These are phyloP conservation scores for Fomitopsis schrenkii DNA, from an alignment of 1,284 basidiomycete genomes.

Conservation along the genomic window DNA sequence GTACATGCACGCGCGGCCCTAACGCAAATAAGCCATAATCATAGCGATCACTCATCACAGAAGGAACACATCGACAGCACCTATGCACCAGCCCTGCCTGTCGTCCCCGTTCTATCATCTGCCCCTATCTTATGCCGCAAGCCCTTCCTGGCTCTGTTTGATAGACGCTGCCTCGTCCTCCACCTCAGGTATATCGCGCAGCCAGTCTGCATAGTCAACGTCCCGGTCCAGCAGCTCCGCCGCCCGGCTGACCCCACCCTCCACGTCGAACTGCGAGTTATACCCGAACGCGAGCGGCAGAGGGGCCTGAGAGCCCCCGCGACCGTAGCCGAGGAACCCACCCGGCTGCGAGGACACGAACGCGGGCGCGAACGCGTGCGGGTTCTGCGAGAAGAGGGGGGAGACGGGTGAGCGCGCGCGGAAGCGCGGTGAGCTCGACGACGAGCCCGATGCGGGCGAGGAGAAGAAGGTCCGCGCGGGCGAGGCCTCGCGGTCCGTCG, in stretches of 20 bases:
- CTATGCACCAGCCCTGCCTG: not conserved
- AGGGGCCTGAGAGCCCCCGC: slow-evolving; percentile 7
- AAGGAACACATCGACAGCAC: not conserved
- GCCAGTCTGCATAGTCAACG: slow-evolving; percentile 42
- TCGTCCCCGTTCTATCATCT: not conserved
- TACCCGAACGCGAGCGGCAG: slow-evolving; percentile 30
- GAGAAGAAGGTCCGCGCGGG: slow-evolving; percentile 39
- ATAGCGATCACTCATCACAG: not conserved
- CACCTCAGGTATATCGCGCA: slow-evolving; percentile 31
- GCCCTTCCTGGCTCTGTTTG: slow-evolving; percentile 11
- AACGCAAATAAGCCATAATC: not conserved
- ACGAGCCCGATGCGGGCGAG: slow-evolving; percentile 36
- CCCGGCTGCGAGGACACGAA: slow-evolving; percentile 36
- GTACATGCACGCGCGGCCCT: not conserved
- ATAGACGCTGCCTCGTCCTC: slow-evolving; percentile 14
- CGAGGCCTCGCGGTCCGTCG: slow-evolving; percentile 20
- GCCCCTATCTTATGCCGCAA: not conserved
- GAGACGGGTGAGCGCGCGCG: slow-evolving; percentile 32
- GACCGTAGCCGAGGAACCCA: slow-evolving; percentile 7
- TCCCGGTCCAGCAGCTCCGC: slow-evolving; percentile 40
- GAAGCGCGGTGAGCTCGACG: slow-evolving; percentile 23
- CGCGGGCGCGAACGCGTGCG: slow-evolving; percentile 34
- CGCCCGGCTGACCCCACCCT: slow-evolving; percentile 36
- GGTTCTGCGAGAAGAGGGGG: slow-evolving; percentile 35
- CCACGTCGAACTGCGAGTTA: slow-evolving; percentile 46